Evolutionary conservation across 108 stramenopile species (phyloP), one percentile per base, ranked within the genome.

Genomic region (Fragilaria crotonensis): DNA sequence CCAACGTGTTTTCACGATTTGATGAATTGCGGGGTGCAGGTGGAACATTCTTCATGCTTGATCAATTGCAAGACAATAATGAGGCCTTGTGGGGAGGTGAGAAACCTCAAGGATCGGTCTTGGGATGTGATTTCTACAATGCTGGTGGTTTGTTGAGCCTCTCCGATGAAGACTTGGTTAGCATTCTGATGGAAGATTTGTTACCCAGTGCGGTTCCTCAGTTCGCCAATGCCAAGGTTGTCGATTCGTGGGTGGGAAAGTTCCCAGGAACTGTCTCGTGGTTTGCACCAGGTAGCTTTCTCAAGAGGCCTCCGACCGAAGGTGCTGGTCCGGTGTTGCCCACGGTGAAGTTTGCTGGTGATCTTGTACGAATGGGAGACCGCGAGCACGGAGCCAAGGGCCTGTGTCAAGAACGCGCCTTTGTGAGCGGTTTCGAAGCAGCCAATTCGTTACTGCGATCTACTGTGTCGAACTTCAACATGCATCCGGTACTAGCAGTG

Each of bases 31-130:
- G 94, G 23, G 92, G 90, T 26, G 75, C 85, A 4, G 95, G 95
- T 18, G 95, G 95, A 23, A 96, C 95, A 3, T 96, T 96, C 52
- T 96, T 96, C 75, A 90, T 93, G 87, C 63, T 96, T 54, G 90
- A 94, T 76, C 90, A 94, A 64, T 67, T 92, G 4, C 94, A 95
- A 69, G 86, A 80, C 0, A 68, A 70, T 49, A 45, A 72, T 59
- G 58, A 59, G n/a, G 68, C 61, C 17, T 52, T 94, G 19, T 94
- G 93, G 93, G 93, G 87, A 22, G 52, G 51, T 22, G 70, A 69
- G 4, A 20, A 31, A 46, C 21, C 71, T 0, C 73, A 68, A 30
- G 93, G 93, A 5, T 81, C 82, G 0, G 95, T 96, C 0, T 70
- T 96, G 9, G 92, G 92, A 0, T 88, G 90, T 55, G 93, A 96